Conservation (phyloP, 352 stramenopile species). For the Globisporangium cystogenes region DNA sequence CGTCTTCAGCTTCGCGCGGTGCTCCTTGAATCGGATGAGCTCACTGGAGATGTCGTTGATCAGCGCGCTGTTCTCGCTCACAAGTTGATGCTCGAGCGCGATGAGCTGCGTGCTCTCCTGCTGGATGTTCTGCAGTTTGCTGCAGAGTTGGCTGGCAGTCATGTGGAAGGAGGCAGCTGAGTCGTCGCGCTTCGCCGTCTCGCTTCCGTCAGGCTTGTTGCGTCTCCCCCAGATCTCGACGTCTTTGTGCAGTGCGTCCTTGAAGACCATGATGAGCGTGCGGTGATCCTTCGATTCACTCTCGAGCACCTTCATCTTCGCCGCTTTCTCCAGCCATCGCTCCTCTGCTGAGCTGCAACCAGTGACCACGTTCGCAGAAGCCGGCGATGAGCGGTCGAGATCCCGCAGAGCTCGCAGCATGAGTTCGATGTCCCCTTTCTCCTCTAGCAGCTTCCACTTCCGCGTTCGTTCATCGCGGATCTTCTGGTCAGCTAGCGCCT, state of each 20-base stretch:
- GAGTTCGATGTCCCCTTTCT: conserved; percentile 79
- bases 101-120: conserved; percentile 70
- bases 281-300: conserved; percentile 72
- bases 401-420: conserved; percentile 73
- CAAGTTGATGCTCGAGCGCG: conserved; percentile 50
- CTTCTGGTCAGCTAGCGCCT: conserved; percentile 69
- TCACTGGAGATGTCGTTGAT: conserved; percentile 75
- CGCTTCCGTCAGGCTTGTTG: conserved; percentile 14
- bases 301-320: conserved; percentile 59
- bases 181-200: conserved; percentile 36
- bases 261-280: conserved; percentile 80
- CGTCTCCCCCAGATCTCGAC: conserved; percentile 66
- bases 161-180: conserved; percentile 68
- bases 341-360: conserved; percentile 27
- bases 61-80: conserved; percentile 47
- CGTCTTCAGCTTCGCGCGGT: conserved; percentile 36
- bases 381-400: conserved; percentile 22
- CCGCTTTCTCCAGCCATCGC: conserved; percentile 49
- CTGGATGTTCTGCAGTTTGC: conserved; percentile 76
- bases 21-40: conserved; percentile 49
- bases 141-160: conserved; percentile 73
- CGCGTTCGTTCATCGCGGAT: conserved; percentile 75
- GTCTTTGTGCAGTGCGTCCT: conserved; percentile 75
- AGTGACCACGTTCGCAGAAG: conserved; percentile 5
- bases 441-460: conserved; percentile 82